phyloP scores from a whole-genome alignment of 176 grass and related monocot genomes.

The Juncus inflexus region DNA sequence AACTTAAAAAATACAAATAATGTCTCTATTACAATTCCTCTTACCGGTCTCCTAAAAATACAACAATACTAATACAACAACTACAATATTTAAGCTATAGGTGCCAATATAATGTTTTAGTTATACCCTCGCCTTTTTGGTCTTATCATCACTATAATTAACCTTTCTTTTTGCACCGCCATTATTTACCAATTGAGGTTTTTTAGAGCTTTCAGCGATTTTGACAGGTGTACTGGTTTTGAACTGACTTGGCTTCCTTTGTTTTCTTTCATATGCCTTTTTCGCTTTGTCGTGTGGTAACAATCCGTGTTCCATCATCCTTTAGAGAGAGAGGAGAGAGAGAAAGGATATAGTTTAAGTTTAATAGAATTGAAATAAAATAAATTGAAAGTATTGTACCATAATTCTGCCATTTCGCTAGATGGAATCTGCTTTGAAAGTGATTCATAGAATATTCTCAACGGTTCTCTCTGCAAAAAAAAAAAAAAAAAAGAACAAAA shows the following conservation, averaged over 20 bases:
- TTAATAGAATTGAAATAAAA: not conserved
- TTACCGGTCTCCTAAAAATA: no score
- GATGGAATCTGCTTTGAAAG: conserved; percentile 85
- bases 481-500: not conserved
- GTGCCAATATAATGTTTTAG: no score
- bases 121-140: conserved; percentile 52
- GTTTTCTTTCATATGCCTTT: conserved; percentile 83
- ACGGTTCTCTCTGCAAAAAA: conserved; percentile 60
- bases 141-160: conserved; percentile 49
- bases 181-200: conserved; percentile 33
- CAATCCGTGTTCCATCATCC: conserved; percentile 98
- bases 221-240: conserved; percentile 47
- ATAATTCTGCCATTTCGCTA: conserved; percentile 92
- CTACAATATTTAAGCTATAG: no score
- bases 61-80: no score
- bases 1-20: conserved; percentile 22
- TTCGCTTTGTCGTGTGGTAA: conserved; percentile 74
- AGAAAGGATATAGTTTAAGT: not conserved
- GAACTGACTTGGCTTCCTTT: conserved; percentile 58
- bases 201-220: conserved; percentile 56
- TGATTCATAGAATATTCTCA: conserved; percentile 94
- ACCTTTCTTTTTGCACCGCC: conserved; percentile 56
- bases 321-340: conserved; percentile 20
- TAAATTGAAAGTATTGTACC: conserved; percentile 32
- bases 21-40: not conserved